phyloP scores from a whole-genome alignment of 805 yeast species.

The Alloascoidea hylecoeti region DNA sequence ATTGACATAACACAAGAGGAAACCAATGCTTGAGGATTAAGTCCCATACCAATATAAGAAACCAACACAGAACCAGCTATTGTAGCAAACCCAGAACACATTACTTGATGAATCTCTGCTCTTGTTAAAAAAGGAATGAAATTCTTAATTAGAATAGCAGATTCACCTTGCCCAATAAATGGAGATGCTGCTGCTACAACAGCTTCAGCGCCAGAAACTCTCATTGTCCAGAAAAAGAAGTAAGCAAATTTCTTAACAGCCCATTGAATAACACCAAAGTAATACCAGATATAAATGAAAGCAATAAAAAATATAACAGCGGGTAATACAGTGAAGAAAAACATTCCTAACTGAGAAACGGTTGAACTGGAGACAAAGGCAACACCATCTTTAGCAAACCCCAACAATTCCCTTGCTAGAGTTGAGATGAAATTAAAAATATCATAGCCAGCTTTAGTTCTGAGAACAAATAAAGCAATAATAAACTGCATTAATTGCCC shows the following conservation, averaged over 20 bases:
- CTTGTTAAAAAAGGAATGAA: constrained; percentile 42
- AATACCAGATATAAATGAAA: constrained; percentile 44
- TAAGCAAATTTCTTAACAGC: constrained; percentile 37
- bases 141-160: constrained; percentile 45
- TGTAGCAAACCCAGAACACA: constrained; percentile 51
- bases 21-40: constrained; percentile 45
- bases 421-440: constrained; percentile 44
- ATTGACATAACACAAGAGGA: constrained; percentile 60
- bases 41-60: constrained; percentile 47
- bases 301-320: constrained; percentile 52
- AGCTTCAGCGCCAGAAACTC: constrained; percentile 50
- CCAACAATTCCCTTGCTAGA: constrained; percentile 39
- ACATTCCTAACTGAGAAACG: constrained; percentile 27
- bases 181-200: constrained; percentile 57
- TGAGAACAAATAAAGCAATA: constrained; percentile 42
- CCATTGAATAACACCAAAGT: constrained; percentile 50
- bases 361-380: constrained; percentile 35
- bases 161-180: constrained; percentile 52
- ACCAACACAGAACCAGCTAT: constrained; percentile 52
- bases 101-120: constrained; percentile 48
- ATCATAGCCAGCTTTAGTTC: constrained; percentile 46
- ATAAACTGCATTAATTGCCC: constrained; percentile 48
- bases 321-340: constrained; percentile 46
- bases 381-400: constrained; percentile 45
- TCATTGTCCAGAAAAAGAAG: constrained; percentile 45